Base-by-base conservation (phyloP, 768 basidiomycete genomes). In the Amanita rimosa region DNA sequence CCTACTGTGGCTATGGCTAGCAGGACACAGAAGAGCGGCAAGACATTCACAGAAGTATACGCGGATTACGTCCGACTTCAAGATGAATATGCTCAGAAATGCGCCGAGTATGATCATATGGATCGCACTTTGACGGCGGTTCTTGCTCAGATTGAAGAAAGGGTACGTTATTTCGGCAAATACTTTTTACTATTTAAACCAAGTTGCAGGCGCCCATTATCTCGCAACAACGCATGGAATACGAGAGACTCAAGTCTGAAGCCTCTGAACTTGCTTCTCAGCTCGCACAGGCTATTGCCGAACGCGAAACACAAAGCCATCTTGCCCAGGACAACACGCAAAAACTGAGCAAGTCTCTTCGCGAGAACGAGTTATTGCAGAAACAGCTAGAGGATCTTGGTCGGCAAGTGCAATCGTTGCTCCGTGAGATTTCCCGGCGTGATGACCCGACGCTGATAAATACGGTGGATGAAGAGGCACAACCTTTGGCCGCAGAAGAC, bases 1-100 rank as follows among this genome's bases (percentile, higher is more conserved):
- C 91, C 94, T 1, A 89, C 93, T 0, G 86, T 94, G 10, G 83
- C 85, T 3, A 80, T 95, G 69, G 90, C 84, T 6, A 82, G 82
- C 65, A 79, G 73, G 53, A 77, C 83, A 17, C 91, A 93, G 67
- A 81, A 78, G 62, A 77, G 72, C 22, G 90, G 88, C 24, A 88
- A 87, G 72, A 87, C 86, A 1, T 95, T 95, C 67, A 95, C 95
- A 0, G 88, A 96, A 58, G 83, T 98, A 17, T 97, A 96, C 61
- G 76, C 86, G 13, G 91, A 96, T 59, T 90, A 90, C 55, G 81
- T 95, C 31, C 76, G 79, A 47, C 74, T 94, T 35, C 85, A 96
- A 61, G 87, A 88, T 21, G 86, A 92, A 26, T 81, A 81, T 48
- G 75, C 78, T 16, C 75, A 72, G 62, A 89, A 91, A 64, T 81